Evolutionary conservation across 192 early-diverging fungal genomes (phyloP).

Genomic region (Entomortierella parvispora): DNA sequence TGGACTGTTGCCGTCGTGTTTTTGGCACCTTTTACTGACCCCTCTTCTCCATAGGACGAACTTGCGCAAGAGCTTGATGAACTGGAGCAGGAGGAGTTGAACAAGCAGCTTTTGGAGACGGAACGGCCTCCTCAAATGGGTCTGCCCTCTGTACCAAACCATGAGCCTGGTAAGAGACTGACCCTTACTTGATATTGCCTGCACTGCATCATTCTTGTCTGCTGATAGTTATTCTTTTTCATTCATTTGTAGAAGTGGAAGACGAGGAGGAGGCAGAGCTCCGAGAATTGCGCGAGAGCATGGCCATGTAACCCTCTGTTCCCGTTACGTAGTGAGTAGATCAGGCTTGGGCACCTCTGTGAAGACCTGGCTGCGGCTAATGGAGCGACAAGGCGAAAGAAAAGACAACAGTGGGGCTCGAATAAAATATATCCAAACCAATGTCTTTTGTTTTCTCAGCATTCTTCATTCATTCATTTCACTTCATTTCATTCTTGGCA

Average conservation of each 20-base stretch:
- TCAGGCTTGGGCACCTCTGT: too few species aligned
- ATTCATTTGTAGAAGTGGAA: conserved; percentile 36
- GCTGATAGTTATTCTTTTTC: too few species aligned
- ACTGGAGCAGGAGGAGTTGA: conserved; percentile 93
- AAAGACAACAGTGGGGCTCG: too few species aligned
- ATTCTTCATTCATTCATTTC: not conserved
- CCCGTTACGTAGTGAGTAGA: too few species aligned
- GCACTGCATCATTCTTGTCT: too few species aligned
- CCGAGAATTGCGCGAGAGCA: conserved; percentile 75
- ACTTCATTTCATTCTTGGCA: too few species aligned
- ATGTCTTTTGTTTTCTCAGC: not conserved
- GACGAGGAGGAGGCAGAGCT: conserved; percentile 89
- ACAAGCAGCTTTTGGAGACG: conserved; percentile 82
- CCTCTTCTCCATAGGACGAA: conserved; percentile 74
- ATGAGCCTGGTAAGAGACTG: conserved; percentile 70
- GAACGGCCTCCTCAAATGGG: conserved; percentile 70
- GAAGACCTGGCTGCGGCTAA: too few species aligned
- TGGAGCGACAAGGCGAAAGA: too few species aligned
- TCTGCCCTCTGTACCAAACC: conserved; percentile 65
- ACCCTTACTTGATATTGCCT: not conserved
- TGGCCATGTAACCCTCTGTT: conserved; percentile 69
- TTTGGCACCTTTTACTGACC: not conserved
- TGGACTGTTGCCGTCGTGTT: not conserved
- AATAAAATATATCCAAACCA: too few species aligned
- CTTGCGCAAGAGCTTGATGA: conserved; percentile 89